Evolutionary conservation across 2,329 filamentous ascomycete genomes (phyloP), one percentile per base, ranked within the genome.

Genomic region (Paecilomyces dactylethromorphus): DNA sequence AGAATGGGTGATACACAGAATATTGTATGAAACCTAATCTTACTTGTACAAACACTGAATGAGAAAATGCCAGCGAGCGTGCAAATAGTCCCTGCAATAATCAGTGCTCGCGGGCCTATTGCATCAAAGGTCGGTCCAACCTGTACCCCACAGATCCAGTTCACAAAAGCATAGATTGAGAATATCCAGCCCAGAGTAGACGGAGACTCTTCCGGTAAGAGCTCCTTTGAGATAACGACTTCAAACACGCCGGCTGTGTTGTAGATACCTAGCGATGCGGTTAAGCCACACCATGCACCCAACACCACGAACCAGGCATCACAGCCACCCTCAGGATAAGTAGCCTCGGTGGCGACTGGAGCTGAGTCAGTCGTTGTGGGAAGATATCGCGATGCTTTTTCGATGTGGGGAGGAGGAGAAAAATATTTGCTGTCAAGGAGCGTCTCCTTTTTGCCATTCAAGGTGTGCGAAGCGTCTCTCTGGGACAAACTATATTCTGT

Each of bases 191-290:
- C 66, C 13, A 66, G 61, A 22, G 59, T 55, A 8, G 56, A 59
- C 1, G 62, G 31, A 13, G 55, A 54, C 1, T 60, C 54, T 10
- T 59, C 58, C 2, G 54, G 35, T 15, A 68, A 58, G 18, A 65
- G 57, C 15, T 64, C 58, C 1, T 57, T 59, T 31, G 56, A 57
- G 18, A 66, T 56, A 31, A 58, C 64, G 18, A 63, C 64, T 21
- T 69, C 62, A 49, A 66, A 66, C 4, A 66, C 62, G 7, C 68
- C 68, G 21, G 64, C 58, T 18, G 70, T 72, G 56, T 78, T 77
- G 68, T 73, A 69, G 53, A 77, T 66, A 3, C 76, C 76, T 24
- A 78, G 72, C 0, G 70, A 59, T 6, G 64, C 62, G 65, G 53
- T 69, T 63, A 61, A 71, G 62, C 22, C 71, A 59, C 61, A 74